phyloP scores from a whole-genome alignment of 2,329 filamentous ascomycete genomes.

The Claviceps arundinis region DNA sequence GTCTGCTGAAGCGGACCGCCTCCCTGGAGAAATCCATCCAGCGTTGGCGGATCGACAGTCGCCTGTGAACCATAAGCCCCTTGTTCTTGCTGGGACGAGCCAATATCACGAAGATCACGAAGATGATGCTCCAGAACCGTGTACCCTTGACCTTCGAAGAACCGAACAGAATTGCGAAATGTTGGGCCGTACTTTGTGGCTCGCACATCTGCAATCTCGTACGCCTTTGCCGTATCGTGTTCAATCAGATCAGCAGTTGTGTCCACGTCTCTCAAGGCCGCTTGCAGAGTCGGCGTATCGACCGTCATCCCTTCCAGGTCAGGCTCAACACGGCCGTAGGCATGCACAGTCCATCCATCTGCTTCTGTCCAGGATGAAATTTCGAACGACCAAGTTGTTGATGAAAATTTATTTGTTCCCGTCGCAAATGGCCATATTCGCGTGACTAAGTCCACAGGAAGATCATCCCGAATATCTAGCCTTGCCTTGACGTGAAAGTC shows the following conservation, averaged over 20 bases:
- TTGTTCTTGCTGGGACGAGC: not conserved
- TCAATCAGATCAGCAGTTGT: conserved; percentile 2
- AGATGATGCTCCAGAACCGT: conserved; percentile 12
- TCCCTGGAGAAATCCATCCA: conserved; percentile 16
- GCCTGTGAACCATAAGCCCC: conserved; percentile 11
- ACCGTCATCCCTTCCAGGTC: conserved; percentile 8
- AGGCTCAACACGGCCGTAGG: conserved; percentile 11
- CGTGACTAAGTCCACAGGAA: conserved; percentile 14
- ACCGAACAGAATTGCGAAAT: conserved; percentile 11
- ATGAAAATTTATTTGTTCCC: conserved; percentile 9
- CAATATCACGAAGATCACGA: conserved; percentile 13
- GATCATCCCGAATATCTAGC: conserved; percentile 16
- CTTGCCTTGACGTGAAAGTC: conserved; percentile 11
- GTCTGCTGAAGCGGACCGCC: conserved; percentile 10
- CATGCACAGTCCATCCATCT: conserved; percentile 12
- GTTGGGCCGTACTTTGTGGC: conserved; percentile 15
- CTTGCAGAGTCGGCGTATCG: conserved; percentile 9
- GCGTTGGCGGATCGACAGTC: conserved; percentile 15
- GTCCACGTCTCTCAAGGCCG: conserved; percentile 3
- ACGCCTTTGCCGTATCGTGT: conserved; percentile 1
- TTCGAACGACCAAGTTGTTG: conserved; percentile 11
- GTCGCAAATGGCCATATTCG: conserved; percentile 10
- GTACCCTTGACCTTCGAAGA: conserved; percentile 11
- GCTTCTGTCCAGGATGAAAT: conserved; percentile 12
- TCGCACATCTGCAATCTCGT: conserved; percentile 2